These are phyloP conservation scores for Carpinus viminea DNA, from an alignment of 306 rosid species.

Conservation along the genomic window DNA sequence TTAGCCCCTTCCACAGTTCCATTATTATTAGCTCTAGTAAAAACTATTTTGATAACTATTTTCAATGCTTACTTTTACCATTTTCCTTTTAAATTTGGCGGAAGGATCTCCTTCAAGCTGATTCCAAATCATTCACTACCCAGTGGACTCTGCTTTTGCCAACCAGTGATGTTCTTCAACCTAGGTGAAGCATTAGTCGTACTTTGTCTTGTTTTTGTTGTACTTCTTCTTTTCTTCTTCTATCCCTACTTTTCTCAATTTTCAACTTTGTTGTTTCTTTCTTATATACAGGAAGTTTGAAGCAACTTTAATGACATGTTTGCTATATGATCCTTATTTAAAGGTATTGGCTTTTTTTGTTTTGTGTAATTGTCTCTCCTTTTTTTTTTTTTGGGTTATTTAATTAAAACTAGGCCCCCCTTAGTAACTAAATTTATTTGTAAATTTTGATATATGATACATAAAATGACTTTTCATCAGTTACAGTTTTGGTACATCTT, in stretches of 20 bases:
- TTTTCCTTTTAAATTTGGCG: constrained; percentile 23
- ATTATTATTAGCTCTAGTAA: background rate
- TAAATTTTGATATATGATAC: background rate
- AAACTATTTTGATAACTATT: constrained; percentile 16
- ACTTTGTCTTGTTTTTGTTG: constrained; percentile 2
- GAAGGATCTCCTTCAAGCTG: constrained; percentile 94
- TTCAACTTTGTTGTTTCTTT: constrained; percentile 14
- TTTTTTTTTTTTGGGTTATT: background rate
- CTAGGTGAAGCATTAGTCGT: constrained; percentile 50
- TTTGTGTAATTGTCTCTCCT: constrained; percentile 15
- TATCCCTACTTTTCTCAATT: background rate
- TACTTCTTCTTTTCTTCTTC: background rate
- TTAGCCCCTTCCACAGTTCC: background rate
- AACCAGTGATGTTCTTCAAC: constrained; percentile 74
- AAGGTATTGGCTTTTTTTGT: constrained; percentile 57
- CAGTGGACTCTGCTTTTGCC: constrained; percentile 95
- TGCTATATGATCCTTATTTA: constrained; percentile 82
- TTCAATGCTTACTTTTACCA: background rate
- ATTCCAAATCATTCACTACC: constrained; percentile 74
- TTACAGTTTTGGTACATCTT: background rate
- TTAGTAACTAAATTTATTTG: constrained; percentile 2
- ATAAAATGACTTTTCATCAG: background rate
- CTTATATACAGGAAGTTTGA: constrained; percentile 70
- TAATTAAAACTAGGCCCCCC: constrained; percentile 2
- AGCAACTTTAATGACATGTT: constrained; percentile 82